Conservation (phyloP, 495 filamentous ascomycete species). For the Pyronema domesticum region DNA sequence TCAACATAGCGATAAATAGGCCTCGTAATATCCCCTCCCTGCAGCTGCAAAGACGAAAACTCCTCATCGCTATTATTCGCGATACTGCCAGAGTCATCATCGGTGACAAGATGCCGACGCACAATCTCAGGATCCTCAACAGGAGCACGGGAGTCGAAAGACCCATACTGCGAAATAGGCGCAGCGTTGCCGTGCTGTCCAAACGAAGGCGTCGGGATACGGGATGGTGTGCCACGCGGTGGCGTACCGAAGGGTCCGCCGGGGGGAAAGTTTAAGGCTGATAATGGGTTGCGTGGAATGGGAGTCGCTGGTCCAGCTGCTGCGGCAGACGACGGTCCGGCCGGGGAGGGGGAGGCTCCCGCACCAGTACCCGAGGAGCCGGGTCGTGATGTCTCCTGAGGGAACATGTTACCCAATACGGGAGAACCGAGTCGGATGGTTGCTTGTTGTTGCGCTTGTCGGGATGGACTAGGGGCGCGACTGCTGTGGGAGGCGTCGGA, state of each 20-base stretch:
- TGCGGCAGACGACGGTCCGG: not conserved
- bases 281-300: slow-evolving; percentile 17
- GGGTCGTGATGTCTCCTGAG: not conserved
- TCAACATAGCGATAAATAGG: slow-evolving; percentile 92
- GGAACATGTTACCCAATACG: slow-evolving; percentile 15
- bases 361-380: no score
- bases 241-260: slow-evolving; percentile 27
- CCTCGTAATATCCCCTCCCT: slow-evolving; percentile 84
- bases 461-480: slow-evolving; percentile 12
- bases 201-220: slow-evolving; percentile 39
- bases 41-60: slow-evolving; percentile 79
- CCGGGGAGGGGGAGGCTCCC: no score
- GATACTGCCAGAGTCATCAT: slow-evolving; percentile 32
- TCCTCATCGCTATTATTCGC: slow-evolving; percentile 30
- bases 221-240: slow-evolving; percentile 38
- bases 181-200: slow-evolving; percentile 14
- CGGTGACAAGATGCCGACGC: slow-evolving; percentile 56
- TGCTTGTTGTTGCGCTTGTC: slow-evolving; percentile 14
- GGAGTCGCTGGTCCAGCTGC: slow-evolving; percentile 11
- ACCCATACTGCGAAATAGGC: slow-evolving; percentile 49
- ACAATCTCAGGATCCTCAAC: slow-evolving; percentile 68
- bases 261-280: slow-evolving; percentile 20
- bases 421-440: slow-evolving; percentile 22
- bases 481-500: no score
- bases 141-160: slow-evolving; percentile 48